Percentiles rank a stretch among this genome's conserved stretches.
Evolutionary conservation across 768 basidiomycete genomes (phyloP).

Genomic region (Mrakia blollopis): DNA sequence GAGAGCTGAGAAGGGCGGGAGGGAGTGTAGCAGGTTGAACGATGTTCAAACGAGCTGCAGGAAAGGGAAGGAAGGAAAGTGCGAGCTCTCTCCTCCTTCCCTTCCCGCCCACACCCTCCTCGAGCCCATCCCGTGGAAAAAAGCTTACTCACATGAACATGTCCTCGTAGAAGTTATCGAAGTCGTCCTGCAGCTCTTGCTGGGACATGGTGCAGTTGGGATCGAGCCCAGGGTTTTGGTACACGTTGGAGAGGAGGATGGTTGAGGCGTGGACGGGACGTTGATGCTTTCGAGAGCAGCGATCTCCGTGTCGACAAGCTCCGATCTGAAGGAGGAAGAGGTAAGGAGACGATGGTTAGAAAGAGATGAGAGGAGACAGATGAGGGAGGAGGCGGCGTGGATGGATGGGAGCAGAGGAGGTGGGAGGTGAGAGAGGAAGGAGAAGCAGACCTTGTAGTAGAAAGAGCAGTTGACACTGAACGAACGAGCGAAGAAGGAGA

Average conservation of each 20-base stretch:
- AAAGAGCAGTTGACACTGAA: conserved; percentile 91
- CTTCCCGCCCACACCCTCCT: neutral
- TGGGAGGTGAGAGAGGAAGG: neutral
- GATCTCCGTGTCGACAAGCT: conserved; percentile 94
- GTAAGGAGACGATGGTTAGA: neutral
- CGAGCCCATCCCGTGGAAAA: neutral
- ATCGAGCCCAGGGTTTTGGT: conserved; percentile 95
- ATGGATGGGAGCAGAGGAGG: conserved; percentile 14
- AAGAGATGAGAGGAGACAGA: neutral
- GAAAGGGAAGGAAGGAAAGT: neutral
- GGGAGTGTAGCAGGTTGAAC: no score
- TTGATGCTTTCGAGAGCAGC: conserved; percentile 95
- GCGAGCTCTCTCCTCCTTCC: neutral
- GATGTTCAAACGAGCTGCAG: neutral
- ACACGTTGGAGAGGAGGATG: conserved; percentile 91
- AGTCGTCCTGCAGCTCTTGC: conserved; percentile 53
- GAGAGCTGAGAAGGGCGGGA: no score
- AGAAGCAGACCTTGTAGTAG: conserved; percentile 76
- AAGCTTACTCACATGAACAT: conserved; percentile 59
- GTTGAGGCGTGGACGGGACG: conserved; percentile 91
- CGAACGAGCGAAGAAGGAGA: no score
- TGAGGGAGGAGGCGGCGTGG: neutral
- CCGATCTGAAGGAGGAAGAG: conserved; percentile 64
- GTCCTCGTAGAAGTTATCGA: conserved; percentile 62
- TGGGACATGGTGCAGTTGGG: conserved; percentile 81